Evolutionary conservation across 169 alveolate genomes (phyloP).

Genomic region (Eimeria falciformis): DNA sequence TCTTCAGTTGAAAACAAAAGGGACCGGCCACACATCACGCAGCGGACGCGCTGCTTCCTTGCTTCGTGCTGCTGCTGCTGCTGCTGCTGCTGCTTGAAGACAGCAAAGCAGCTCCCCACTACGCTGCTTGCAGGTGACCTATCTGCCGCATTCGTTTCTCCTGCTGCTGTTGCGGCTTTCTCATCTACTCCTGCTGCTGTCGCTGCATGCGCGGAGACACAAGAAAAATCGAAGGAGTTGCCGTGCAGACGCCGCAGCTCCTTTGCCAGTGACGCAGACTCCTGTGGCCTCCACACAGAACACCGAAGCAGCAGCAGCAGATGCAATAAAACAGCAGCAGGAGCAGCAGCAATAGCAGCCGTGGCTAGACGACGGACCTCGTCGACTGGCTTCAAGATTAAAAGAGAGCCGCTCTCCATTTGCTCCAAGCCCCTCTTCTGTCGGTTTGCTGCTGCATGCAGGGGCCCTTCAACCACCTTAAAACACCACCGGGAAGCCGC

Average conservation of each 20-base stretch:
- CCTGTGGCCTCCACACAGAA: conserved; percentile 16
- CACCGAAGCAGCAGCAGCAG: conserved; percentile 2
- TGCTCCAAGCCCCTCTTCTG: conserved; percentile 49
- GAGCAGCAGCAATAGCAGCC: neutral
- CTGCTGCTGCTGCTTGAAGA: conserved; percentile 24
- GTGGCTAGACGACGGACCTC: neutral
- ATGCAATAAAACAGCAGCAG: neutral
- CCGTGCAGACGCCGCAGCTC: conserved; percentile 62
- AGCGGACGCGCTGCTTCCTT: conserved; percentile 42
- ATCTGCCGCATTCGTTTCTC: too few relatives aligned
- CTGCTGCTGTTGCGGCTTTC: conserved; percentile 10
- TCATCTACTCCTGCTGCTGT: neutral
- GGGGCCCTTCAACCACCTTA: conserved; percentile 41
- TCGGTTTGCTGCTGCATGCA: conserved; percentile 22
- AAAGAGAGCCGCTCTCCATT: conserved; percentile 68
- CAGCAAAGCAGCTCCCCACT: too few relatives aligned
- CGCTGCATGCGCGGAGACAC: conserved; percentile 26
- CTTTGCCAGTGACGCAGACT: conserved; percentile 33
- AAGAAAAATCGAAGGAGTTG: conserved; percentile 54
- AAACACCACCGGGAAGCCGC: conserved; percentile 55
- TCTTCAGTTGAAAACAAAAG: conserved; percentile 19
- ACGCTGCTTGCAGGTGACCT: too few relatives aligned
- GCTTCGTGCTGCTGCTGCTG: neutral
- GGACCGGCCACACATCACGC: conserved; percentile 43
- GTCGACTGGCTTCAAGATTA: conserved; percentile 50